Base-by-base conservation (phyloP, 768 basidiomycete species). In the Fibroporia radiculosa region DNA sequence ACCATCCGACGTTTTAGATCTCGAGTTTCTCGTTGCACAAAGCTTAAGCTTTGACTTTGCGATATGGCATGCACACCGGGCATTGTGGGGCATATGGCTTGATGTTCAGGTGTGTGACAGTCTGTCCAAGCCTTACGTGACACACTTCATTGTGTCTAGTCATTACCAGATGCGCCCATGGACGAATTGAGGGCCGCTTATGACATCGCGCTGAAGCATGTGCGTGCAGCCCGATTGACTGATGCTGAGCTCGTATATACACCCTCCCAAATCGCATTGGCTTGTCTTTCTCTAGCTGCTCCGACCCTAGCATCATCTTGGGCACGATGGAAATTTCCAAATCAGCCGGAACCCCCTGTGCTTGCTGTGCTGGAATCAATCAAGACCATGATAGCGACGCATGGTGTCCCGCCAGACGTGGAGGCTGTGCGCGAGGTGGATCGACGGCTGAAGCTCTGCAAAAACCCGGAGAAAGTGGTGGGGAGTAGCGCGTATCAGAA, bases 21-120 rank as follows among this genome's bases (percentile, higher is more conserved):
- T 97, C 27, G 96, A 99, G 62, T 98, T 97, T 61, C 79, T 96
- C 27, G 86, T 99, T 4, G 88, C 93, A 0, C 96, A 98, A 63
- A 92, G 88, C 56, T 73, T 99, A 37, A 74, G 78, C 28, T 99
- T 99, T 51, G 93, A 99, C 61, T 96, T 97, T 58, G 80, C 91
- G 3, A 80, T 91, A 6, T 93, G 90, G 84, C 92, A 93, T 62
- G 77, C 89, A 18, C 89, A 93, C 57, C 68, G 90, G 36, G 89
- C 92, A 0, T 60, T 92, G 18, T 91, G 87, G 83, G 92, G 92
- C 4, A 72, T 93, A 16, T 84, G 81, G 74, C 73, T 96, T 16
- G 93, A 96, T 61, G 60, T 90, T 18, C 90, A 96, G 75, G 89
- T 91, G 50, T 39, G 64, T 22, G n/a, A 31, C n/a, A 12, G 26